Base-by-base conservation (phyloP, 352 stramenopile species). In the Globisporangium alternatum region DNA sequence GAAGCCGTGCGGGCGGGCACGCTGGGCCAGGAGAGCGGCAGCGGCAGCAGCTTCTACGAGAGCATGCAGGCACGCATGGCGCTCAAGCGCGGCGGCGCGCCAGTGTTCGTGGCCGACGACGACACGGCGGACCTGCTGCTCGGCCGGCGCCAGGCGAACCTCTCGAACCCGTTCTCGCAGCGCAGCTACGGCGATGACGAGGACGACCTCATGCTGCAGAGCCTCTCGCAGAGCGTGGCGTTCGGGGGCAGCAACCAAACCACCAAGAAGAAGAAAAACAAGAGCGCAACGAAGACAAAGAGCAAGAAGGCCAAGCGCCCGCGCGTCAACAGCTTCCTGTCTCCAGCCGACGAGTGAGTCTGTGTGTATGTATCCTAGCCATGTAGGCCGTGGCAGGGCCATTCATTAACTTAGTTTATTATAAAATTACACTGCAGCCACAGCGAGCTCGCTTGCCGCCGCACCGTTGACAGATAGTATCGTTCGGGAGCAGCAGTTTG, bases 191-290 rank as follows among this genome's bases (percentile, higher is more conserved):
- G 49, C 53, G 70, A 81, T 6, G 75, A 85, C 44, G 81, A 90
- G n/a, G 84, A 91, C 37, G 81, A 90, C 15, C 60, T 82, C n/a
- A 78, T 91, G 60, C 74, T 93, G 8, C 84, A 93, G 58, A 93
- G 79, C 64, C 71, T 93, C 15, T 93, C 84, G 64, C 84, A 93
- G 60, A 76, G 72, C 43, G 77, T 52, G 19, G 45, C 80, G 47
- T 80, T 84, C 37, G 57, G 64, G 10, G 68, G 30, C 7, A 70
- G 31, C 65, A 58, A 48, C 62, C 68, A 25, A 51, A 54, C 25
- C 65, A 63, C 39, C 15, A 64, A 56, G 47, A 67, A 30, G 41
- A 67, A 45, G 51, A 28, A 43, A 15, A 66, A n/a, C n/a, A n/a
- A 28, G 25, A 28, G 25, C 25, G 2, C 25, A 28, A 28, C 25